Conservation (phyloP, 345 rosid genomes). For the Brassica carinata region DNA sequence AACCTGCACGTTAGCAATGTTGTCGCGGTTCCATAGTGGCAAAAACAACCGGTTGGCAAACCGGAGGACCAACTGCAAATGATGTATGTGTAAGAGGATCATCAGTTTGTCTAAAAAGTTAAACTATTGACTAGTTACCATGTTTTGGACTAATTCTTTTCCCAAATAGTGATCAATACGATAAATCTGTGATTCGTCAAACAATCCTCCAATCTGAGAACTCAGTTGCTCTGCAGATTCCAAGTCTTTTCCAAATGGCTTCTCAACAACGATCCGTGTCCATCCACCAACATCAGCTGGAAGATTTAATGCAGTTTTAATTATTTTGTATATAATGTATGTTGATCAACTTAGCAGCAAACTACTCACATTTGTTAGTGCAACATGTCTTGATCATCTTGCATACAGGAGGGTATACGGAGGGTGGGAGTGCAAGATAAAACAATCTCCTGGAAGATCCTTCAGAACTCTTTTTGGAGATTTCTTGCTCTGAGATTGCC, state of each 20-base stretch:
- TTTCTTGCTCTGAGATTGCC: conserved; percentile 73
- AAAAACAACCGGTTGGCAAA: conserved; percentile 93
- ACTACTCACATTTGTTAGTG: conserved; percentile 81
- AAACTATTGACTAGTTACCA: conserved; percentile 52
- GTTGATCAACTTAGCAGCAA: background rate
- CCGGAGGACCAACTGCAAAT: conserved; percentile 84
- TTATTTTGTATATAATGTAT: background rate
- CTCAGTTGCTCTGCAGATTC: conserved; percentile 85
- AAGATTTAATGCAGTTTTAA: background rate
- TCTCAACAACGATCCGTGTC: conserved; percentile 95
- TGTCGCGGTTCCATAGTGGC: conserved; percentile 99
- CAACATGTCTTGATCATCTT: conserved; percentile 83
- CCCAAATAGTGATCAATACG: conserved; percentile 97
- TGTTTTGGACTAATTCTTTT: conserved; percentile 94
- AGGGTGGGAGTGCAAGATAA: conserved; percentile 95
- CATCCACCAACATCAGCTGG: conserved; percentile 94
- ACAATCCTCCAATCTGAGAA: conserved; percentile 83
- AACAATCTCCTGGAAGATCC: conserved; percentile 87
- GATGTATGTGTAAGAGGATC: conserved; percentile 33
- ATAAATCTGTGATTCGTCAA: conserved; percentile 87
- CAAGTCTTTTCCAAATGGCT: conserved; percentile 92
- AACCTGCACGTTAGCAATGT: conserved; percentile 93
- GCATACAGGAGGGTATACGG: conserved; percentile 94
- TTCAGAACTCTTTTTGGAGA: conserved; percentile 59
- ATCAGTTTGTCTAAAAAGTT: background rate